Evolutionary conservation across 352 stramenopile genomes (phyloP).

Genomic region (Pythium sp.): DNA sequence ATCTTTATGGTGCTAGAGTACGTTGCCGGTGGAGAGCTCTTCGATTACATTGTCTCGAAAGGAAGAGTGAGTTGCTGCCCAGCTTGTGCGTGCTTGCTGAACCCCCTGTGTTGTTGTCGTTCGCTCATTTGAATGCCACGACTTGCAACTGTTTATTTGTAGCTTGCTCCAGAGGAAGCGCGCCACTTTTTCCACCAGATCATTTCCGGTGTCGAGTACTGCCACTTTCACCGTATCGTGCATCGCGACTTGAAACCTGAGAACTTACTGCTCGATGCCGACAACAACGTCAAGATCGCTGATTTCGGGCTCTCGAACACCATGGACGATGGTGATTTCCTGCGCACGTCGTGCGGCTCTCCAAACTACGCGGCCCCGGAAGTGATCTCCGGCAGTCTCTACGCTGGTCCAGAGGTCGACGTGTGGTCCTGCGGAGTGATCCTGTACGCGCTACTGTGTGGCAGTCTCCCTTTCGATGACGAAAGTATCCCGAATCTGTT

Average conservation of each 20-base stretch:
- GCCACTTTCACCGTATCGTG: slow-evolving; percentile 98
- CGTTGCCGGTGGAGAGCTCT: slow-evolving; percentile 92
- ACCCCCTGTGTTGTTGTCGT: not conserved
- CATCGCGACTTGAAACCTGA: slow-evolving; percentile 98
- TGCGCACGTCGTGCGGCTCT: slow-evolving; percentile 96
- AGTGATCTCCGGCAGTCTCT: slow-evolving; percentile 98
- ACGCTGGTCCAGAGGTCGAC: slow-evolving; percentile 98
- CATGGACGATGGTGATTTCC: slow-evolving; percentile 98
- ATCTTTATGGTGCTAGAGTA: slow-evolving; percentile 97
- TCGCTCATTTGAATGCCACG: not conserved
- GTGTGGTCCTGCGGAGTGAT: slow-evolving; percentile 99
- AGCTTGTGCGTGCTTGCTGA: not conserved
- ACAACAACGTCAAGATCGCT: slow-evolving; percentile 99
- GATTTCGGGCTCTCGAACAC: slow-evolving; percentile 99
- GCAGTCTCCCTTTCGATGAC: slow-evolving; percentile 98
- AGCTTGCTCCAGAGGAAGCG: slow-evolving; percentile 96
- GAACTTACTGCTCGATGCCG: slow-evolving; percentile 96
- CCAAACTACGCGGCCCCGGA: slow-evolving; percentile 99
- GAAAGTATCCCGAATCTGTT: slow-evolving; percentile 99
- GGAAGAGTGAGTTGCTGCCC: slow-evolving; percentile 52
- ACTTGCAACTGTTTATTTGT: slow-evolving; percentile 21
- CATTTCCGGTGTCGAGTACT: slow-evolving; percentile 99
- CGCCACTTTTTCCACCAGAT: slow-evolving; percentile 99
- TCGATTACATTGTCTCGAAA: slow-evolving; percentile 99
- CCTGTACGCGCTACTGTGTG: slow-evolving; percentile 98